These are phyloP conservation scores for Rhodosporidiobolus odoratus DNA, from an alignment of 768 basidiomycete genomes.

Conservation along the genomic window DNA sequence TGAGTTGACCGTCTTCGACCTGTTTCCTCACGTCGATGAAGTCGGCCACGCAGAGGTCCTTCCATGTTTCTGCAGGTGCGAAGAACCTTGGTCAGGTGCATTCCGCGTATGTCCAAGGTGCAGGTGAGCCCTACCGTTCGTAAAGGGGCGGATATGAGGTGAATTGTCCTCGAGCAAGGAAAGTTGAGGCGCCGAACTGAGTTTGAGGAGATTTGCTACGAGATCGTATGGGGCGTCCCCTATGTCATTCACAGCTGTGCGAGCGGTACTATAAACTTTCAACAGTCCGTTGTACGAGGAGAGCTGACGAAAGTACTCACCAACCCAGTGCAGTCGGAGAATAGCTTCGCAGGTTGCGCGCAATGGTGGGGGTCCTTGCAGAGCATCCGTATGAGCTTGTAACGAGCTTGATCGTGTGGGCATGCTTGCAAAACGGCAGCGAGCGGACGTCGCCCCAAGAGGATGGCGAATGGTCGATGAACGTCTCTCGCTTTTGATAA, in stretches of 20 bases:
- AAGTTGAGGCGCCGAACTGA: slow-evolving; percentile 14
- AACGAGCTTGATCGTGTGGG: background rate
- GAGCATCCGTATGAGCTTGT: background rate
- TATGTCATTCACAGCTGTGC: slow-evolving; percentile 17
- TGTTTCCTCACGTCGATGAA: slow-evolving; percentile 25
- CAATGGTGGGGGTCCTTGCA: background rate
- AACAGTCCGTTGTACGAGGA: too few species aligned
- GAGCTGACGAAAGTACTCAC: background rate
- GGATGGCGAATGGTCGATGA: background rate
- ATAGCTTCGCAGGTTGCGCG: background rate
- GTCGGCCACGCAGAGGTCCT: slow-evolving; percentile 20
- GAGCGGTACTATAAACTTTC: accelerated
- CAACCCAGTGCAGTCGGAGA: background rate
- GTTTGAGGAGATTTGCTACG: background rate
- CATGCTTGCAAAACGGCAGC: too few species aligned
- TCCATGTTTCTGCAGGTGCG: slow-evolving; percentile 18
- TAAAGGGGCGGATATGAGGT: slow-evolving; percentile 8
- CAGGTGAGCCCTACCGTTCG: slow-evolving; percentile 7
- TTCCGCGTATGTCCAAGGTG: too few species aligned
- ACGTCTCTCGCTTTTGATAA: background rate
- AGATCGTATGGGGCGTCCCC: slow-evolving; percentile 21
- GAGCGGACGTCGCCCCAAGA: too few species aligned
- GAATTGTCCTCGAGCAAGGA: slow-evolving; percentile 14
- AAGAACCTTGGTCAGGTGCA: too few species aligned
- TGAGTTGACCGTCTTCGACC: slow-evolving; percentile 20